phyloP scores from a whole-genome alignment of 495 filamentous ascomycete species.

The Oidiodendron maius region DNA sequence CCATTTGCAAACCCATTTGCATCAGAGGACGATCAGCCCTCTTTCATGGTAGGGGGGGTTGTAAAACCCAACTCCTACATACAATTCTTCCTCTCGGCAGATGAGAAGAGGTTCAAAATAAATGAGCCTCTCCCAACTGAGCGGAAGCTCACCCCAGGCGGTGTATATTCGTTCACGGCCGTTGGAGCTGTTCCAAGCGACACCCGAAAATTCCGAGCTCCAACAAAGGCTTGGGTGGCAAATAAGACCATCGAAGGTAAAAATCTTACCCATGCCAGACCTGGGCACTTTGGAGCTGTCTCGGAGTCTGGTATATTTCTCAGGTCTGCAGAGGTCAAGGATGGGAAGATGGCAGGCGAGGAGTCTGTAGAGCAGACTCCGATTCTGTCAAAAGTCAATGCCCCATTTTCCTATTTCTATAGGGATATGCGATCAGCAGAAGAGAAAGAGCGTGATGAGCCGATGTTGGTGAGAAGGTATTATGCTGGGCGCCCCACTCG shows the following conservation, averaged over 20 bases:
- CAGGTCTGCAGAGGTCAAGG: conserved; percentile 1
- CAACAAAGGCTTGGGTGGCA: not conserved
- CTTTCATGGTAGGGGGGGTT: conserved; percentile 23
- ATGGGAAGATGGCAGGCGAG: not conserved
- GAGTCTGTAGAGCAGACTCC: not conserved
- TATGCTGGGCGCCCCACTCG: too few species aligned
- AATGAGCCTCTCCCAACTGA: conserved; percentile 9
- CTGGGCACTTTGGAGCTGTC: conserved; percentile 33
- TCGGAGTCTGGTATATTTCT: conserved; percentile 37
- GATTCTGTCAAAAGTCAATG: conserved; percentile 35
- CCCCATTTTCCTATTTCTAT: conserved; percentile 24
- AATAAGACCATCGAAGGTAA: not conserved
- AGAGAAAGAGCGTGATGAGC: too few species aligned
- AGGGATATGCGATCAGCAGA: too few species aligned
- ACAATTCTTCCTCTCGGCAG: conserved; percentile 35
- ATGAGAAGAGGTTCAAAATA: too few species aligned
- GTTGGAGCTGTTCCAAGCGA: not conserved
- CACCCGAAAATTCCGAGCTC: too few species aligned
- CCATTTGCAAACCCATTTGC: conserved; percentile 1
- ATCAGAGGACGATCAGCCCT: conserved; percentile 10
- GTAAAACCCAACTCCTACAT: conserved; percentile 38
- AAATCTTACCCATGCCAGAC: not conserved
- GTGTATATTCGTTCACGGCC: not conserved
- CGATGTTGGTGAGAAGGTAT: too few species aligned
- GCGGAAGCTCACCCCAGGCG: not conserved